These are phyloP conservation scores for Penicillium sp. DNA, from an alignment of 2,329 filamentous ascomycete species.

Conservation along the genomic window DNA sequence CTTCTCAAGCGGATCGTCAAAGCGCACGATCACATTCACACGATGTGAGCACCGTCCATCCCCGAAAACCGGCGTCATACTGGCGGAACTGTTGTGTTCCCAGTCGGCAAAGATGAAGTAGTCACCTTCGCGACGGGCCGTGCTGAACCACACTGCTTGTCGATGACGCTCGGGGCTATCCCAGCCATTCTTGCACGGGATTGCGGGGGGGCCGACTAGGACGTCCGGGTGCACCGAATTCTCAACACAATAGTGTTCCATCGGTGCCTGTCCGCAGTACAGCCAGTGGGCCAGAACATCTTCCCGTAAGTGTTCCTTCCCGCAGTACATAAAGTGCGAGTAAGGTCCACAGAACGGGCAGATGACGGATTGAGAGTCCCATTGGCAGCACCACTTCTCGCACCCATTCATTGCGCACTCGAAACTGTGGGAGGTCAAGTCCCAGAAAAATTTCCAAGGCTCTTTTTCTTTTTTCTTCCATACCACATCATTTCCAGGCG, in stretches of 20 bases:
- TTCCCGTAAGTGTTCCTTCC: conserved; percentile 42
- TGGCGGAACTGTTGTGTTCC: conserved; percentile 22
- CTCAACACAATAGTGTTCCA: conserved; percentile 31
- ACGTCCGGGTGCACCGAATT: conserved; percentile 31
- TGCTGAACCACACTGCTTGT: conserved; percentile 41
- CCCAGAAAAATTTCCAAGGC: conserved; percentile 31
- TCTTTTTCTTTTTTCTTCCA: not conserved
- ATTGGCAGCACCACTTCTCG: conserved; percentile 38
- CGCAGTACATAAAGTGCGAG: conserved; percentile 48
- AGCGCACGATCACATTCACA: conserved; percentile 28
- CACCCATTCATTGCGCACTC: conserved; percentile 39
- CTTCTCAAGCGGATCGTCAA: conserved; percentile 35
- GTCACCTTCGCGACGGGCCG: conserved; percentile 34
- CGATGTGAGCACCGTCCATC: conserved; percentile 33
- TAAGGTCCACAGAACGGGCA: conserved; percentile 50
- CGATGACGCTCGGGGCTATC: conserved; percentile 46
- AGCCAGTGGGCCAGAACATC: conserved; percentile 47
- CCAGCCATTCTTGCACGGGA: conserved; percentile 37
- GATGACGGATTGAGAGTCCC: conserved; percentile 41
- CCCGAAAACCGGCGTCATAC: conserved; percentile 16
- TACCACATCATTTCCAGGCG: not conserved
- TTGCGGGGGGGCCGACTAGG: conserved; percentile 31
- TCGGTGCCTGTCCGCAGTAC: conserved; percentile 29
- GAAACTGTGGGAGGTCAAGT: conserved; percentile 60
- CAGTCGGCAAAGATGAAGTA: conserved; percentile 47